These are phyloP conservation scores for Talaromyces adpressus DNA, from an alignment of 495 filamentous ascomycete genomes.

Conservation along the genomic window DNA sequence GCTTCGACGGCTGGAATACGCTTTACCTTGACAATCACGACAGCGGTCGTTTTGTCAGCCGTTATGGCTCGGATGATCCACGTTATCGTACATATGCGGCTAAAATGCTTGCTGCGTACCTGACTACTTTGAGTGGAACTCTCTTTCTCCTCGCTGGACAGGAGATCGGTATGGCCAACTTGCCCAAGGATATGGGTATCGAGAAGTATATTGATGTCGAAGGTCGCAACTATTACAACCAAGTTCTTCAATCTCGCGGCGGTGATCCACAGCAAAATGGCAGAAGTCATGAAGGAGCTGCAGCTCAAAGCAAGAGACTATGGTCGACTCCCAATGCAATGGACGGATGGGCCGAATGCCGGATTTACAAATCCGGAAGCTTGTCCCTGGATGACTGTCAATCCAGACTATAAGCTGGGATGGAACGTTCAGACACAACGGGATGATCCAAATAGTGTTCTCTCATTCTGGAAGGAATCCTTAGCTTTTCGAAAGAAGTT, in stretches of 20 bases:
- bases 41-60: constrained; percentile 44
- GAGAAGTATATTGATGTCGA: constrained; percentile 58
- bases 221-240: constrained; percentile 44
- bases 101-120: constrained; percentile 50
- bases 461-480: constrained; percentile 39
- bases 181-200: constrained; percentile 46
- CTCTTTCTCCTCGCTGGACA: constrained; percentile 61
- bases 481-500: constrained; percentile 40
- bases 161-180: constrained; percentile 61
- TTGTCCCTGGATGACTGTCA: constrained; percentile 45
- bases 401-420: constrained; percentile 34
- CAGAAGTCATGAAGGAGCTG: constrained; percentile 24
- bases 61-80: constrained; percentile 38
- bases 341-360: constrained; percentile 29
- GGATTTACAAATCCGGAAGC: constrained; percentile 30
- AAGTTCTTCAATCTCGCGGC: constrained; percentile 15
- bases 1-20: constrained; percentile 36
- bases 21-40: constrained; percentile 54
- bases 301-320: constrained; percentile 39
- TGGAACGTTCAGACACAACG: constrained; percentile 36
- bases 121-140: constrained; percentile 48
- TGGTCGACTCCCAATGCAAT: constrained; percentile 38
- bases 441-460: constrained; percentile 26
- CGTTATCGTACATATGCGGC: constrained; percentile 30
- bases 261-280: constrained; percentile 23